Conservation (phyloP, 1,284 basidiomycete genomes). For the Apiotrichum akiyoshidainum region DNA sequence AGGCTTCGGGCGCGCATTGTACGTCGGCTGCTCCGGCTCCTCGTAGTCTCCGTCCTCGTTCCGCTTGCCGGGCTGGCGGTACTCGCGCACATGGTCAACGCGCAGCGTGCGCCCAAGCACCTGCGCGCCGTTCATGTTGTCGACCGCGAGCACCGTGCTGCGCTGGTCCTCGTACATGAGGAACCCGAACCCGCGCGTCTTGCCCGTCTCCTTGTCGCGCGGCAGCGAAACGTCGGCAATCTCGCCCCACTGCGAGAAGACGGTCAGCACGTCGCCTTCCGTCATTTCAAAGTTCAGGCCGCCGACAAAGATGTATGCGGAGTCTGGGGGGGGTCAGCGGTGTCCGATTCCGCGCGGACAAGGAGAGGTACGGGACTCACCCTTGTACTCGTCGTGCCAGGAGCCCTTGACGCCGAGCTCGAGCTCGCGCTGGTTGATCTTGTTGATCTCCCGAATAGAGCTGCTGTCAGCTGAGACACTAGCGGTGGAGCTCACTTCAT, state of each 20-base stretch:
- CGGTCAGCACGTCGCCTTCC: conserved; percentile 95
- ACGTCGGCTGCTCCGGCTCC: conserved; percentile 76
- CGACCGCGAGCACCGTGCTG: conserved; percentile 91
- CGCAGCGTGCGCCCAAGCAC: conserved; percentile 81
- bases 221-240: conserved; percentile 93
- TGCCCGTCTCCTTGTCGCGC: conserved; percentile 83
- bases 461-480: conserved; percentile 51
- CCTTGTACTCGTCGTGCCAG: conserved; percentile 96
- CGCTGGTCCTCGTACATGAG: conserved; percentile 99
- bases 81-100: conserved; percentile 89
- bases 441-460: conserved; percentile 85
- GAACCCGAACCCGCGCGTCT: conserved; percentile 88
- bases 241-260: conserved; percentile 97
- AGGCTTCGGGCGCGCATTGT: conserved; percentile 76
- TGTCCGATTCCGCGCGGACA: no score
- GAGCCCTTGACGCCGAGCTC: conserved; percentile 73
- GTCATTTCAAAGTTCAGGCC: conserved; percentile 82
- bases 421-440: conserved; percentile 90
- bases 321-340: conserved; percentile 59
- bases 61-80: conserved; percentile 79
- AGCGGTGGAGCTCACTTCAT: conserved; percentile 22
- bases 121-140: conserved; percentile 93
- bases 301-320: conserved; percentile 90
- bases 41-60: conserved; percentile 82
- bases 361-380: no score